Evolutionary conservation across 768 basidiomycete species (phyloP).

Genomic region (Paxillus ammoniavirescens): DNA sequence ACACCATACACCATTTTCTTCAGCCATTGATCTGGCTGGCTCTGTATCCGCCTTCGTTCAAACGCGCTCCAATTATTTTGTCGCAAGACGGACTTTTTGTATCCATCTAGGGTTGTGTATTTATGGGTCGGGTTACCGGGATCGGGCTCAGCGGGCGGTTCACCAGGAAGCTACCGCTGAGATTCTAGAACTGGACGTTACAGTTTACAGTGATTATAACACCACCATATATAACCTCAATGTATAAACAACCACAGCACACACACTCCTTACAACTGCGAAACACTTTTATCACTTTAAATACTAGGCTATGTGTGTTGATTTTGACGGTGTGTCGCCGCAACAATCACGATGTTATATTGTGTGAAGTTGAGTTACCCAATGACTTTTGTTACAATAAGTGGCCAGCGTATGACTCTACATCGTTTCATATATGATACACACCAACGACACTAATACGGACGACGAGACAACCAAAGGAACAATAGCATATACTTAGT

Average conservation of each 20-base stretch:
- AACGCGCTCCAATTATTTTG: slow-evolving; percentile 2
- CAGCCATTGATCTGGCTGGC: slow-evolving; percentile 10
- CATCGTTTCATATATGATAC: no score
- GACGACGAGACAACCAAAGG: no score
- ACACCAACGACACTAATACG: no score
- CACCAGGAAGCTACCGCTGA: slow-evolving; percentile 6
- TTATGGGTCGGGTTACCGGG: slow-evolving; percentile 2
- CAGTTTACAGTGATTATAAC: slow-evolving; percentile 4
- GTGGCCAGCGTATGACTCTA: no score
- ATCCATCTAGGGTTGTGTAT: slow-evolving; percentile 2
- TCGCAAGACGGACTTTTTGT: slow-evolving; percentile 13
- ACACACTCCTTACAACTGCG: slow-evolving; percentile 13
- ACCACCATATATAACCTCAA: slow-evolving; percentile 1
- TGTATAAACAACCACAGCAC: not conserved
- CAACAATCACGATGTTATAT: no score
- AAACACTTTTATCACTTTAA: slow-evolving; percentile 1
- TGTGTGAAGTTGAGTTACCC: no score
- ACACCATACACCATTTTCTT: not conserved
- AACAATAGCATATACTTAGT: no score
- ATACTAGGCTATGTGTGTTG: no score
- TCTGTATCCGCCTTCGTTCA: slow-evolving; percentile 20
- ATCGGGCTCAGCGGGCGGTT: slow-evolving; percentile 4
- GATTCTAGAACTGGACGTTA: not conserved
- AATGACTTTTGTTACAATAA: no score
- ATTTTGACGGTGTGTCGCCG: no score